These are phyloP conservation scores for Diaporthe sp. DNA, from an alignment of 2,329 filamentous ascomycete species.

Conservation along the genomic window DNA sequence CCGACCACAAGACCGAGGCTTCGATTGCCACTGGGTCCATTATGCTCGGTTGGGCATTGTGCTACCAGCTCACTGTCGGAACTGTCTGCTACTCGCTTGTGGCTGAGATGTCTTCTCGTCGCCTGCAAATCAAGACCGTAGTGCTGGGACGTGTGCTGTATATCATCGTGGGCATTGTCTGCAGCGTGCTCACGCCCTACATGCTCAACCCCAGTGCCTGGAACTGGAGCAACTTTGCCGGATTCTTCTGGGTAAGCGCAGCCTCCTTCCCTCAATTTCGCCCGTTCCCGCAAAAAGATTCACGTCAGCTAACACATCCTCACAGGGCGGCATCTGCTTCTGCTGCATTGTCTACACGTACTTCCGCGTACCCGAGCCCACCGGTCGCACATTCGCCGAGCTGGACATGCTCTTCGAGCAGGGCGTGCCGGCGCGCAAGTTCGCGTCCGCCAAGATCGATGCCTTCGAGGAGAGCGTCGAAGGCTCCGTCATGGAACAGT, in stretches of 20 bases:
- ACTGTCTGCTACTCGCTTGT: conserved; percentile 93
- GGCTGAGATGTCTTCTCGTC: conserved; percentile 83
- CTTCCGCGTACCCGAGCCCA: conserved; percentile 85
- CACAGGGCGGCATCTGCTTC: conserved; percentile 79
- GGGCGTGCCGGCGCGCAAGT: conserved; percentile 78
- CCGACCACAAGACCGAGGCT: conserved; percentile 67
- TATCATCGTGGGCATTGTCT: conserved; percentile 86
- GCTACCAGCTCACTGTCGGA: conserved; percentile 89
- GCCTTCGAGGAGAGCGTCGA: conserved; percentile 68
- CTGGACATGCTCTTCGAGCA: conserved; percentile 87
- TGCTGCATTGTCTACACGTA: conserved; percentile 85
- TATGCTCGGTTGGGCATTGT: conserved; percentile 85
- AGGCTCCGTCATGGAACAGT: conserved; percentile 61
- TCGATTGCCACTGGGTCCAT: conserved; percentile 86
- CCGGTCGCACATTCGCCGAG: conserved; percentile 86
- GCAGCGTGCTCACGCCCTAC: conserved; percentile 86
- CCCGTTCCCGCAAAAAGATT: conserved; percentile 3
- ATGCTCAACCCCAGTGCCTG: conserved; percentile 91
- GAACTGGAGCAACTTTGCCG: conserved; percentile 89
- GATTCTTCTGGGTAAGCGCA: conserved; percentile 82
- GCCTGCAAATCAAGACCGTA: conserved; percentile 92
- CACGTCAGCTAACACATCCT: conserved; percentile 40
- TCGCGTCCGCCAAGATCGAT: conserved; percentile 70
- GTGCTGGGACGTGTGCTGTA: conserved; percentile 86
- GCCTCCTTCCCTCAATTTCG: neutral